Evolutionary conservation across 1,284 basidiomycete species (phyloP).

Genomic region (Thelephora terrestris): DNA sequence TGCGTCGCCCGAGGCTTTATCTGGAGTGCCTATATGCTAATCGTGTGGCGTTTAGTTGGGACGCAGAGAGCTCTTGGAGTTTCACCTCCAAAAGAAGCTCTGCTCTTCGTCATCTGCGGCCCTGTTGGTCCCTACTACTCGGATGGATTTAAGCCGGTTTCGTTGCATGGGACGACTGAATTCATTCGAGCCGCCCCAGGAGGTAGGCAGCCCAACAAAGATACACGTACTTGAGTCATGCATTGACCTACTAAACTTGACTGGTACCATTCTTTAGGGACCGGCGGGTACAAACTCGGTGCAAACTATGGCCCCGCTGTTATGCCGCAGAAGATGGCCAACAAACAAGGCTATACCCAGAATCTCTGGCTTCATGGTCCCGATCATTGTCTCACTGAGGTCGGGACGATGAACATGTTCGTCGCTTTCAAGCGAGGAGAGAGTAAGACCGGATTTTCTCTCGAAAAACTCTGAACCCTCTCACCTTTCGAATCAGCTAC

Average conservation of each 20-base stretch:
- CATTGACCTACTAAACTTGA: neutral
- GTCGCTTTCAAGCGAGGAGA: conserved; percentile 72
- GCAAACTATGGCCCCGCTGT: conserved; percentile 91
- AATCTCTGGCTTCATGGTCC: conserved; percentile 90
- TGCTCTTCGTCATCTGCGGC: conserved; percentile 91
- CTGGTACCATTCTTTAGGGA: conserved; percentile 34
- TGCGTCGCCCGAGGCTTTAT: conserved; percentile 24
- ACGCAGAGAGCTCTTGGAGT: conserved; percentile 87
- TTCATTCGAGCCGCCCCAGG: conserved; percentile 86
- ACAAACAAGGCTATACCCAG: conserved; percentile 80
- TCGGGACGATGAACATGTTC: conserved; percentile 97
- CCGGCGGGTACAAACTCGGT: conserved; percentile 87
- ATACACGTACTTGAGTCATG: too few relatives aligned
- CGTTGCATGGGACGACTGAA: conserved; percentile 85
- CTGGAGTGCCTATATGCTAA: neutral
- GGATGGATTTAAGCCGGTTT: conserved; percentile 91
- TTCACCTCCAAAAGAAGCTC: conserved; percentile 77
- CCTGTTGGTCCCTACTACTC: conserved; percentile 96
- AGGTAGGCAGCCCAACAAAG: conserved; percentile 35
- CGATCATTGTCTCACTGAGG: conserved; percentile 70
- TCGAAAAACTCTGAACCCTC: neutral
- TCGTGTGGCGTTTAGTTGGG: conserved; percentile 50
- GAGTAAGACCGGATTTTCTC: conserved; percentile 42
- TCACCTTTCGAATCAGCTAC: conserved; percentile 29
- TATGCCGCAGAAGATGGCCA: conserved; percentile 81